A percentile compares a stretch with the other conserved stretches of the same genome.
These are phyloP conservation scores for Metarhizium guizhouense DNA, from an alignment of 2,329 filamentous ascomycete genomes.

Conservation along the genomic window DNA sequence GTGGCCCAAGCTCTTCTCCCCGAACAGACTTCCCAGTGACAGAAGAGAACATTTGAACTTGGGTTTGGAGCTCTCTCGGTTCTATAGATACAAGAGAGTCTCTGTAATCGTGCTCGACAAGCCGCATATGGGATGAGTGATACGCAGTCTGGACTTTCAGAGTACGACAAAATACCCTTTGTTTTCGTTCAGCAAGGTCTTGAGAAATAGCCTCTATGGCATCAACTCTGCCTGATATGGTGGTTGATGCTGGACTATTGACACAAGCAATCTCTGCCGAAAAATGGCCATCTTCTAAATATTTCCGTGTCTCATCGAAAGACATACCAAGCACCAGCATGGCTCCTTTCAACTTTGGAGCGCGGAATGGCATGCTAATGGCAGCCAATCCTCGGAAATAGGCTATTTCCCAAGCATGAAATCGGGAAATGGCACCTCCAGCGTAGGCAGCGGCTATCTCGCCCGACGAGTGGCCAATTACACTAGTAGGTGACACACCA, in stretches of 20 bases:
- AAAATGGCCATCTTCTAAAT: constrained; percentile 14
- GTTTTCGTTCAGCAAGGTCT: constrained; percentile 19
- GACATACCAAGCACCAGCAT: constrained; percentile 34
- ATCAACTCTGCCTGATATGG: constrained; percentile 30
- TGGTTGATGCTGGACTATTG: constrained; percentile 34
- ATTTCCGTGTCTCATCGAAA: constrained; percentile 14
- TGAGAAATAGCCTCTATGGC: constrained; percentile 21
- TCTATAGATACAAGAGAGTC: constrained; percentile 16
- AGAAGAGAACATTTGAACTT: constrained; percentile 31
- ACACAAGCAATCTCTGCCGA: constrained; percentile 31
- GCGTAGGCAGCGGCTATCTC: constrained; percentile 38
- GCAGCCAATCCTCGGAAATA: constrained; percentile 31
- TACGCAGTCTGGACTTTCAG: constrained; percentile 32
- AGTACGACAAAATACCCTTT: constrained; percentile 23
- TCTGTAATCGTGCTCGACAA: constrained; percentile 27
- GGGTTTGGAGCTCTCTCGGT: constrained; percentile 8
- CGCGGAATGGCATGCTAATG: constrained; percentile 16
- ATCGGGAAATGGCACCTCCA: constrained; percentile 23
- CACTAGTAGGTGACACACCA: constrained; percentile 21
- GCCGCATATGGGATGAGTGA: constrained; percentile 35
- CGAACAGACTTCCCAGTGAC: constrained; percentile 22
- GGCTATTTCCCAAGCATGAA: constrained; percentile 31
- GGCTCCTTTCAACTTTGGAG: constrained; percentile 22
- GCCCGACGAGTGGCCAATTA: constrained; percentile 37
- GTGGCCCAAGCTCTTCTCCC: constrained; percentile 17